Evolutionary conservation across 2,329 filamentous ascomycete genomes (phyloP).

Genomic region (Microdochium nivale): DNA sequence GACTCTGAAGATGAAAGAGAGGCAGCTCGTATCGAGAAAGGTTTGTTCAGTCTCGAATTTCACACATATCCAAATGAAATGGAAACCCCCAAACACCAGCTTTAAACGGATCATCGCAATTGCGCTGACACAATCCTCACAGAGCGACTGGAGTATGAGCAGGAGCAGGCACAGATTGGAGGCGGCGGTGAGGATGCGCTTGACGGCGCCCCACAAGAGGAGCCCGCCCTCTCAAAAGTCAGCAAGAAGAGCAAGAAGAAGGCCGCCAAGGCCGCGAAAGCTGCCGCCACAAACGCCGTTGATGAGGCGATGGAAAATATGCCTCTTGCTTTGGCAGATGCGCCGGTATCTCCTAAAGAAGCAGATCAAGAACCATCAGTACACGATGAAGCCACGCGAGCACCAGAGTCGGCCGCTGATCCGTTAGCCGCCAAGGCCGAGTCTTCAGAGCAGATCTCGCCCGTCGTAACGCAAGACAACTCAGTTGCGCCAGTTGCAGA

Average conservation of each 20-base stretch:
- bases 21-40: constrained; percentile 1
- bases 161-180: not conserved
- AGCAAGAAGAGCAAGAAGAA: constrained; percentile 1
- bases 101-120: no score
- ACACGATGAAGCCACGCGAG: not conserved
- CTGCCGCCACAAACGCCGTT: not conserved
- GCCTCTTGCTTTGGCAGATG: not conserved
- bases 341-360: not conserved
- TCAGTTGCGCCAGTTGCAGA: not conserved
- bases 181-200: not conserved
- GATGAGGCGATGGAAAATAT: not conserved
- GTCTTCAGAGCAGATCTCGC: no score
- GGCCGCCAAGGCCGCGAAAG: not conserved
- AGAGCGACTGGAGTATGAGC: not conserved
- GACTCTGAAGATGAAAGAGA: constrained; percentile 4
- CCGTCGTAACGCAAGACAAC: no score
- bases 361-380: not conserved
- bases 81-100: no score
- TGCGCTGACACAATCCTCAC: not conserved
- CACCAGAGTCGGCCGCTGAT: not conserved
- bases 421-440: not conserved
- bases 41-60: constrained; percentile 2
- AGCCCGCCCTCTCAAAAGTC: not conserved
- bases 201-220: not conserved
- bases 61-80: not conserved